phyloP scores from a whole-genome alignment of 2,329 filamentous ascomycete species.

The Diplodia intermedia region DNA sequence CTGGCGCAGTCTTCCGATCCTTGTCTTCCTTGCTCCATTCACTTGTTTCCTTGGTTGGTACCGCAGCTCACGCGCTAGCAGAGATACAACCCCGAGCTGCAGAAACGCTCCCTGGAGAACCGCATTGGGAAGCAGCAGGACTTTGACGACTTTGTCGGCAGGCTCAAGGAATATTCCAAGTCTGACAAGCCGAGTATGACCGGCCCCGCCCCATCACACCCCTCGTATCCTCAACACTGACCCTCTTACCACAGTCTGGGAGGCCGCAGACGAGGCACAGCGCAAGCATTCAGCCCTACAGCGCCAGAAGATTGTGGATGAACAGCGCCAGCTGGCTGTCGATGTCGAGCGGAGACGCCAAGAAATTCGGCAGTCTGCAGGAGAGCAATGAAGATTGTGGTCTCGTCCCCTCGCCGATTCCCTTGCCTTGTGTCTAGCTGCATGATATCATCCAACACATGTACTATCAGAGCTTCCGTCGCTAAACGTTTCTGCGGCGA shows the following conservation, averaged over 20 bases:
- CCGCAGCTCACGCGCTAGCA: slow-evolving; percentile 44
- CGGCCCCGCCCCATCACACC: background rate
- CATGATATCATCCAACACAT: slow-evolving; percentile 12
- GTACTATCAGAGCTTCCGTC: background rate
- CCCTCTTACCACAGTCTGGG: slow-evolving; percentile 32
- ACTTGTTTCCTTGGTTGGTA: background rate
- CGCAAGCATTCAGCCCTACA: slow-evolving; percentile 32
- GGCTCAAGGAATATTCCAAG: slow-evolving; percentile 87
- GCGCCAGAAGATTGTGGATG: slow-evolving; percentile 42
- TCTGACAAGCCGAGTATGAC: slow-evolving; percentile 86
- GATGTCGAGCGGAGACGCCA: slow-evolving; percentile 44
- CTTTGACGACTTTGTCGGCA: slow-evolving; percentile 84
- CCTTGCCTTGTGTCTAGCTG: background rate
- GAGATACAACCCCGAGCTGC: slow-evolving; percentile 93
- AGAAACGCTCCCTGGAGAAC: slow-evolving; percentile 82
- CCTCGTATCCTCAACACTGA: background rate
- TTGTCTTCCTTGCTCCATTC: slow-evolving; percentile 4
- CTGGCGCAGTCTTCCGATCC: background rate
- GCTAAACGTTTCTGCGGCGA: background rate
- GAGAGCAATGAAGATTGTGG: slow-evolving; percentile 1
- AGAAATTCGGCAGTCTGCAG: slow-evolving; percentile 39
- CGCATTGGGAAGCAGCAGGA: slow-evolving; percentile 79
- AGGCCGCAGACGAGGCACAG: slow-evolving; percentile 33
- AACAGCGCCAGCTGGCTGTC: slow-evolving; percentile 43
- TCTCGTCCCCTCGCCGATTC: background rate